Percentiles rank a stretch among this genome's conserved stretches.
These are phyloP conservation scores for Vigna unguiculata DNA, from an alignment of 306 rosid species.

Conservation along the genomic window DNA sequence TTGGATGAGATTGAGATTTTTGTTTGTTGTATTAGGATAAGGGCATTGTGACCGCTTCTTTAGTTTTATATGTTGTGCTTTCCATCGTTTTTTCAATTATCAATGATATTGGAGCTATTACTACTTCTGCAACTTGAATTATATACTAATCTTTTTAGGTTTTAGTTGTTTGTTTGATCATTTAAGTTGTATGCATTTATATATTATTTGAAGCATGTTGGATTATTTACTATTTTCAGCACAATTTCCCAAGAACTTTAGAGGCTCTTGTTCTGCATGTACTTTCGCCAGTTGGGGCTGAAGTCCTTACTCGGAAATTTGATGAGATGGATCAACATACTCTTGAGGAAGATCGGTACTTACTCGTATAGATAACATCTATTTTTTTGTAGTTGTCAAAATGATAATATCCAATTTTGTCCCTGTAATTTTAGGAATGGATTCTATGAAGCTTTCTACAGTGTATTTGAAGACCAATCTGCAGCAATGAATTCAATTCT, in stretches of 20 bases:
- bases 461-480: slow-evolving; percentile 86
- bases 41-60: slow-evolving; percentile 16
- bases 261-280: slow-evolving; percentile 91
- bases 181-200: background rate
- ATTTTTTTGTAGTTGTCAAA: slow-evolving; percentile 40
- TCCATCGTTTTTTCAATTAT: slow-evolving; percentile 24
- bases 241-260: slow-evolving; percentile 84
- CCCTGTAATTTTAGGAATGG: slow-evolving; percentile 57
- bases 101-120: slow-evolving; percentile 31
- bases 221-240: slow-evolving; percentile 55
- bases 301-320: slow-evolving; percentile 87
- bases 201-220: slow-evolving; percentile 37
- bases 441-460: slow-evolving; percentile 78
- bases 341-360: slow-evolving; percentile 75
- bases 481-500: slow-evolving; percentile 89
- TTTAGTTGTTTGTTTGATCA: slow-evolving; percentile 34
- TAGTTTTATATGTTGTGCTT: slow-evolving; percentile 28
- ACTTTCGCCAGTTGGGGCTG: slow-evolving; percentile 89
- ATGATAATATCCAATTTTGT: slow-evolving; percentile 39
- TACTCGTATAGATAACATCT: slow-evolving; percentile 35
- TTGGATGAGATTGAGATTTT: slow-evolving; percentile 34
- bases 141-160: slow-evolving; percentile 15
- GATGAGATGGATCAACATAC: slow-evolving; percentile 83
- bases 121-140: slow-evolving; percentile 27
- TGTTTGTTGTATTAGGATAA: slow-evolving; percentile 11